A percentile compares a stretch with the other conserved stretches of the same genome.
Evolutionary conservation across 1,284 basidiomycete genomes (phyloP).

Genomic region (Takashimella tepidaria): DNA sequence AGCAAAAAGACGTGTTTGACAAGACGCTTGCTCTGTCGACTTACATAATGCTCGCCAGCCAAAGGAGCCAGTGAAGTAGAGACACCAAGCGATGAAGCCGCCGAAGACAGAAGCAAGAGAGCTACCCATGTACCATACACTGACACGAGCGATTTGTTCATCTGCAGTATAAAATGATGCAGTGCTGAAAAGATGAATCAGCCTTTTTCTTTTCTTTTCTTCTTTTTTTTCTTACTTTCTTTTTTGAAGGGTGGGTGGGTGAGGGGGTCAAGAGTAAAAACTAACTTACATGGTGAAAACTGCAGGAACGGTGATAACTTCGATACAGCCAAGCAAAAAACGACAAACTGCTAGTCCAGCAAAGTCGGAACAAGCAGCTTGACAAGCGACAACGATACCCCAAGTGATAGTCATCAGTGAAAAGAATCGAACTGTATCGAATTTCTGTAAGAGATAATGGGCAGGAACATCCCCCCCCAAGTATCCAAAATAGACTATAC

Average conservation of each 20-base stretch:
- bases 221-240: no score
- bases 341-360: conserved; percentile 5
- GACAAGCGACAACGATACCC: conserved; percentile 7
- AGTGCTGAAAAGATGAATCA: neutral
- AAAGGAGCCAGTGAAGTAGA: conserved; percentile 6
- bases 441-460: conserved; percentile 7
- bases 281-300: conserved; percentile 7
- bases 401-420: conserved; percentile 6
- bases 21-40: no score
- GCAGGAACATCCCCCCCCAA: conserved; percentile 13
- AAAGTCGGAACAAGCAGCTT: conserved; percentile 6
- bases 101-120: conserved; percentile 7
- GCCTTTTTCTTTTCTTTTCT: no score
- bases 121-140: conserved; percentile 3
- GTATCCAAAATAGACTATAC: conserved; percentile 27
- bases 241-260: no score
- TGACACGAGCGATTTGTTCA: conserved; percentile 10
- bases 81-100: conserved; percentile 8
- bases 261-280: neutral
- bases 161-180: conserved; percentile 5
- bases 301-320: conserved; percentile 10
- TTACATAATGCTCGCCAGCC: conserved; percentile 2
- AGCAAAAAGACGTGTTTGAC: neutral
- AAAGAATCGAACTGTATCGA: conserved; percentile 6
- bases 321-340: conserved; percentile 11